Conservation (phyloP, 2,329 filamentous ascomycete species). For the Annulohypoxylon truncatum region DNA sequence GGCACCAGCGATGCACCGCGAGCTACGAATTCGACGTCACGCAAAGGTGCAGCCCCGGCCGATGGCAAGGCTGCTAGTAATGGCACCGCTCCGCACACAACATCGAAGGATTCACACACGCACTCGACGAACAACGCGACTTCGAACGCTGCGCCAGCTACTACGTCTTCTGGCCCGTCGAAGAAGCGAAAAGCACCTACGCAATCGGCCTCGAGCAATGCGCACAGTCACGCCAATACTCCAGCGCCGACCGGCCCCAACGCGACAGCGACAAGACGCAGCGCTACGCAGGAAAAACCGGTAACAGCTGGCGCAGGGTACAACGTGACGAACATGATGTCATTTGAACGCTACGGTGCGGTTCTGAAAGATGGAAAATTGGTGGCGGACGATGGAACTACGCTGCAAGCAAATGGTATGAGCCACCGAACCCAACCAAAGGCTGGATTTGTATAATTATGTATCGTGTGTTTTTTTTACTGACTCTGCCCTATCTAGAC, state of each 20-base stretch:
- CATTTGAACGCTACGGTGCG: slow-evolving; percentile 78
- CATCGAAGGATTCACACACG: slow-evolving; percentile 46
- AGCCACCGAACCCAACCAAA: slow-evolving; percentile 27
- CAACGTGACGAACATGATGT: slow-evolving; percentile 86
- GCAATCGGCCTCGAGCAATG: slow-evolving; percentile 50
- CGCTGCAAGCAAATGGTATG: slow-evolving; percentile 87
- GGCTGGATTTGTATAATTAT: slow-evolving; percentile 20
- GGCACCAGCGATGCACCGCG: slow-evolving; percentile 49
- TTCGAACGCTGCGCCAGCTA: slow-evolving; percentile 37
- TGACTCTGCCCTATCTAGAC: slow-evolving; percentile 59
- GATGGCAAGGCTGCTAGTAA: slow-evolving; percentile 43
- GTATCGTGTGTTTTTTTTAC: slow-evolving; percentile 31
- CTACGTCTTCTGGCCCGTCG: slow-evolving; percentile 56
- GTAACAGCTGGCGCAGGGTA: slow-evolving; percentile 48
- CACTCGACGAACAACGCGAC: slow-evolving; percentile 43
- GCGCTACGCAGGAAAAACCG: slow-evolving; percentile 36
- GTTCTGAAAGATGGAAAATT: slow-evolving; percentile 80
- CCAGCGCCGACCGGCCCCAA: slow-evolving; percentile 43
- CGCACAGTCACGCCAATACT: slow-evolving; percentile 46
- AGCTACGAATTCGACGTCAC: slow-evolving; percentile 49
- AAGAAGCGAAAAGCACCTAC: slow-evolving; percentile 87
- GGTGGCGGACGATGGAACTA: slow-evolving; percentile 89
- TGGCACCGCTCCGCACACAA: slow-evolving; percentile 43
- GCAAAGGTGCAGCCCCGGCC: slow-evolving; percentile 54
- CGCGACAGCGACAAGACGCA: slow-evolving; percentile 46